Evolutionary conservation across 352 stramenopile species (phyloP).

Genomic region (Pythium myriotylum): DNA sequence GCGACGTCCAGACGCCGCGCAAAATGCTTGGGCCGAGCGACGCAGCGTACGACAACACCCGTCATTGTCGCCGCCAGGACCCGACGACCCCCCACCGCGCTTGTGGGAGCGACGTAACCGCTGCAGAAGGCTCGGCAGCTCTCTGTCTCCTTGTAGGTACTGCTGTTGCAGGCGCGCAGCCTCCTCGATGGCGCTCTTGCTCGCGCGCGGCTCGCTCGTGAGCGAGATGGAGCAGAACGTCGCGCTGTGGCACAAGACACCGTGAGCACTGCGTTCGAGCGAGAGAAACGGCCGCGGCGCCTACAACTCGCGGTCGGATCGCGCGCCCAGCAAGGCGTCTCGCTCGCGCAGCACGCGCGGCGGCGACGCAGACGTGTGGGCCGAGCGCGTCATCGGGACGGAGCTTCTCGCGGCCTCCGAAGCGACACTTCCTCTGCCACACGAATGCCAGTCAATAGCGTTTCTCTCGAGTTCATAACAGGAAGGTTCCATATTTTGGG

Average conservation of each 20-base stretch:
- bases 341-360: conserved; percentile 24
- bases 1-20: background rate
- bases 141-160: conserved; percentile 20
- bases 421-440: conserved; percentile 14
- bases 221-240: conserved; percentile 71
- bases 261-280: background rate
- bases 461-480: conserved; percentile 24
- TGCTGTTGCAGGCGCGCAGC: conserved; percentile 32
- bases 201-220: conserved; percentile 48
- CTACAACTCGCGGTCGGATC: conserved; percentile 24
- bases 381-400: conserved; percentile 16
- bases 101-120: conserved; percentile 11
- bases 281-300: background rate
- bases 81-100: background rate
- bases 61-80: background rate
- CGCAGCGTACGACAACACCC: background rate
- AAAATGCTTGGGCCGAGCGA: background rate
- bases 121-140: conserved; percentile 14
- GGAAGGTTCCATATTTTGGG: background rate
- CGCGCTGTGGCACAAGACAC: conserved; percentile 24
- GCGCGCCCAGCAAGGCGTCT: conserved; percentile 17
- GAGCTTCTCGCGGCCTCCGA: conserved; percentile 1
- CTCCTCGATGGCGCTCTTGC: conserved; percentile 43
- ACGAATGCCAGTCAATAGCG: conserved; percentile 5
- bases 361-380: conserved; percentile 24